phyloP scores from a whole-genome alignment of 2,329 filamentous ascomycete species.

The Epichloe sp. region DNA sequence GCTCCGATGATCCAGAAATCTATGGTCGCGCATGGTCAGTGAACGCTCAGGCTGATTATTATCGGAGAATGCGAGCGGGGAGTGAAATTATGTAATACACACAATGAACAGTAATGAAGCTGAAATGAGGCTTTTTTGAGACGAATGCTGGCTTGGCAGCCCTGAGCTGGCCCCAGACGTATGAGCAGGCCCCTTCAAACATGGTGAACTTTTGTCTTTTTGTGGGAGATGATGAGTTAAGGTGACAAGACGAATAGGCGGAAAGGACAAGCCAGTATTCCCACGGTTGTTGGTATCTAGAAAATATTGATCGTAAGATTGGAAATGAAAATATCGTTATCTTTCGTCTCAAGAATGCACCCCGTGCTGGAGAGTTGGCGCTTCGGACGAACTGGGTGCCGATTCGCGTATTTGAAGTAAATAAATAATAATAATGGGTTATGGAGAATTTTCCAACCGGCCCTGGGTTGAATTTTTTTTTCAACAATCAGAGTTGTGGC shows the following conservation, averaged over 20 bases:
- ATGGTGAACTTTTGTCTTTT: constrained; percentile 11
- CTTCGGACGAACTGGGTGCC: neutral
- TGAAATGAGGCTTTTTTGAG: constrained; percentile 55
- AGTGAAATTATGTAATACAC: constrained; percentile 19
- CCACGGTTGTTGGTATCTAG: neutral
- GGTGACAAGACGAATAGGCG: too few relatives aligned
- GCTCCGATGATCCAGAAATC: constrained; percentile 71
- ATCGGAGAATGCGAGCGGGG: neutral
- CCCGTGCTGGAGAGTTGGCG: neutral
- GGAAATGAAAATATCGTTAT: neutral
- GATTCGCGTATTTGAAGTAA: neutral
- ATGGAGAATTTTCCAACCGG: neutral
- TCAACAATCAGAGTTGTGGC: neutral
- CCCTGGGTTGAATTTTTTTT: neutral
- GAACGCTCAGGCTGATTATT: neutral
- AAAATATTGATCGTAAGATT: too few relatives aligned
- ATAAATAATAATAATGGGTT: neutral
- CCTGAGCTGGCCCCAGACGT: constrained; percentile 29
- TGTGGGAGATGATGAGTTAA: neutral
- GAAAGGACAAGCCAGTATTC: neutral
- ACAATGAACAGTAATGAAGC: constrained; percentile 76
- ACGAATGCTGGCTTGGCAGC: constrained; percentile 43
- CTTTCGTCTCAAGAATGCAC: neutral
- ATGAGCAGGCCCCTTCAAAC: constrained; percentile 21
- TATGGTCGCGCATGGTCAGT: constrained; percentile 18